Evolutionary conservation across 2,329 filamentous ascomycete genomes (phyloP).

Genomic region (Akanthomyces dipterigenus): DNA sequence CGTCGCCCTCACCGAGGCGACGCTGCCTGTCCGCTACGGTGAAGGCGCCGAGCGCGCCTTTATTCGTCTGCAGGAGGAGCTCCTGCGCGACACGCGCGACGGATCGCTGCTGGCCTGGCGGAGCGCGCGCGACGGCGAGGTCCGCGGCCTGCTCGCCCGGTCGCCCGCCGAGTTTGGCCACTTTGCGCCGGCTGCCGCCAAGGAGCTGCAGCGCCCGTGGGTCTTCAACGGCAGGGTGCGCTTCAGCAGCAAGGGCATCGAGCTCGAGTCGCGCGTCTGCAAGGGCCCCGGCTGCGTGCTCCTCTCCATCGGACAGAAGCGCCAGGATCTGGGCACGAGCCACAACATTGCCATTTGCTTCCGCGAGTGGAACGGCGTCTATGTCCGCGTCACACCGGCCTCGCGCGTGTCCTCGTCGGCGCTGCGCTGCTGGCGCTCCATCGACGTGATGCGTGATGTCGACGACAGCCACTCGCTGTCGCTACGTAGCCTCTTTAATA

Average conservation of each 20-base stretch:
- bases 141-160: constrained; percentile 4
- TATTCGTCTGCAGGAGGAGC: constrained; percentile 8
- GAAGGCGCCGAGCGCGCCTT: constrained; percentile 2
- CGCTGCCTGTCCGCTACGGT: constrained; percentile 3
- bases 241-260: constrained; percentile 9
- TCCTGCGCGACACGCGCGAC: constrained; percentile 10
- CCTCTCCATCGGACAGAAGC: constrained; percentile 1
- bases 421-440: background rate
- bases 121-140: background rate
- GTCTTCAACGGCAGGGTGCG: constrained; percentile 3
- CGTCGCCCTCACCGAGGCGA: constrained; percentile 3
- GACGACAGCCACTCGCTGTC: background rate
- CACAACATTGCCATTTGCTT: constrained; percentile 1
- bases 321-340: background rate
- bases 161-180: constrained; percentile 10
- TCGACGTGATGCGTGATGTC: constrained; percentile 1
- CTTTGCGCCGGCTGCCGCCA: background rate
- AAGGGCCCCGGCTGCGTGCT: background rate
- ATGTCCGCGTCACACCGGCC: background rate
- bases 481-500: background rate
- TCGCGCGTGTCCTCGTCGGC: background rate
- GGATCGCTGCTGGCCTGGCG: constrained; percentile 10
- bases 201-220: constrained; percentile 1
- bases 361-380: constrained; percentile 5
- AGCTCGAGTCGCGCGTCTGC: constrained; percentile 3